A percentile compares a stretch with the other conserved stretches of the same genome.
Conservation (phyloP, 192 early-diverging fungal genomes). For the Dissophora globulifera region DNA sequence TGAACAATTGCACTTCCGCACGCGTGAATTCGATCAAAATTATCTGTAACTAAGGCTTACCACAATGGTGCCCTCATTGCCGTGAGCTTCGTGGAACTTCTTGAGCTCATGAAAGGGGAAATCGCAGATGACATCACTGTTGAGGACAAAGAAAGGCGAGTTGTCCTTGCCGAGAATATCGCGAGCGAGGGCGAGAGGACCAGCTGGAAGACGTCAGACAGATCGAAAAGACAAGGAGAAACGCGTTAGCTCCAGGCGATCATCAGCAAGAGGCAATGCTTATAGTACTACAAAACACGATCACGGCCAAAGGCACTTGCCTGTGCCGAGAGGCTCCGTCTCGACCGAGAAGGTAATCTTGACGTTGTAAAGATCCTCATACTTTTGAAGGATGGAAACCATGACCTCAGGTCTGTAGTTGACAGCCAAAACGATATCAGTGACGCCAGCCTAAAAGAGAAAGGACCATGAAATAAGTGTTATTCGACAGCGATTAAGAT, state of each 20-base stretch:
- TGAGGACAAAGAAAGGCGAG: constrained; percentile 97
- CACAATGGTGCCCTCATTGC: constrained; percentile 95
- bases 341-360: constrained; percentile 97
- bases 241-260: neutral
- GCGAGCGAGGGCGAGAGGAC: constrained; percentile 94
- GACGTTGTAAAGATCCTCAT: constrained; percentile 92
- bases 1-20: too few relatives aligned
- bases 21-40: too few relatives aligned
- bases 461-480: neutral
- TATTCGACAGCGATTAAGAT: too few relatives aligned
- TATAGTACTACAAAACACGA: too few relatives aligned
- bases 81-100: constrained; percentile 92
- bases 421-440: constrained; percentile 97
- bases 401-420: constrained; percentile 99
- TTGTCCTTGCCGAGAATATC: constrained; percentile 93
- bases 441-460: constrained; percentile 87
- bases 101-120: constrained; percentile 93
- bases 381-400: constrained; percentile 92
- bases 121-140: constrained; percentile 99
- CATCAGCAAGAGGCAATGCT: neutral
- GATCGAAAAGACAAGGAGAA: neutral
- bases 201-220: constrained; percentile 56
- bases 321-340: constrained; percentile 94
- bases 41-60: constrained; percentile 51
- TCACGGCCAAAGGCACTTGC: constrained; percentile 16